These are phyloP conservation scores for Diaporthe eres DNA, from an alignment of 2,329 filamentous ascomycete genomes.

Conservation along the genomic window DNA sequence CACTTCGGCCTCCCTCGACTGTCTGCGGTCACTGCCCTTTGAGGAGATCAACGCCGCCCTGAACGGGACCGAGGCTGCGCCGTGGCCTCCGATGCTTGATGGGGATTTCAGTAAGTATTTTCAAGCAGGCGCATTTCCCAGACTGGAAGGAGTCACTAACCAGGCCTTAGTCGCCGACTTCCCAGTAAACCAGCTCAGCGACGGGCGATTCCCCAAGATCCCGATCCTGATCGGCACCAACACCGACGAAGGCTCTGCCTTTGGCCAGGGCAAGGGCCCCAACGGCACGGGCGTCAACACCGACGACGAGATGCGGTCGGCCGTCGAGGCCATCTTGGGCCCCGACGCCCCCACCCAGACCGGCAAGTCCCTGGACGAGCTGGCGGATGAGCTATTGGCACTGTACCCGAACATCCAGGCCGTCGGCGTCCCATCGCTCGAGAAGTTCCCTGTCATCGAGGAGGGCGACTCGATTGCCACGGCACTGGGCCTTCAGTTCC, in stretches of 20 bases:
- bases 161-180: slow-evolving; percentile 33
- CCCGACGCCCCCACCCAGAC: slow-evolving; percentile 30
- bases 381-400: slow-evolving; percentile 33
- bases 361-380: slow-evolving; percentile 31
- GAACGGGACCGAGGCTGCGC: slow-evolving; percentile 36
- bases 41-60: slow-evolving; percentile 39
- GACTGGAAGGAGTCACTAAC: not conserved
- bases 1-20: slow-evolving; percentile 44
- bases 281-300: slow-evolving; percentile 33
- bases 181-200: slow-evolving; percentile 33
- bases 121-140: not conserved
- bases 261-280: slow-evolving; percentile 34
- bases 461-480: slow-evolving; percentile 33
- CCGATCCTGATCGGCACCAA: slow-evolving; percentile 40
- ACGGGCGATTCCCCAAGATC: slow-evolving; percentile 35
- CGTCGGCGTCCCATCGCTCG: slow-evolving; percentile 34
- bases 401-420: slow-evolving; percentile 40
- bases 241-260: slow-evolving; percentile 37
- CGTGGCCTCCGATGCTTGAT: slow-evolving; percentile 41
- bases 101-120: slow-evolving; percentile 38
- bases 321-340: slow-evolving; percentile 34
- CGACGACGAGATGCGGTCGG: slow-evolving; percentile 37
- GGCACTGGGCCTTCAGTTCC: slow-evolving; percentile 37
- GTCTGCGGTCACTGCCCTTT: slow-evolving; percentile 41
- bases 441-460: slow-evolving; percentile 38